Base-by-base conservation (phyloP, 768 basidiomycete genomes). In the Kwoniella pini region DNA sequence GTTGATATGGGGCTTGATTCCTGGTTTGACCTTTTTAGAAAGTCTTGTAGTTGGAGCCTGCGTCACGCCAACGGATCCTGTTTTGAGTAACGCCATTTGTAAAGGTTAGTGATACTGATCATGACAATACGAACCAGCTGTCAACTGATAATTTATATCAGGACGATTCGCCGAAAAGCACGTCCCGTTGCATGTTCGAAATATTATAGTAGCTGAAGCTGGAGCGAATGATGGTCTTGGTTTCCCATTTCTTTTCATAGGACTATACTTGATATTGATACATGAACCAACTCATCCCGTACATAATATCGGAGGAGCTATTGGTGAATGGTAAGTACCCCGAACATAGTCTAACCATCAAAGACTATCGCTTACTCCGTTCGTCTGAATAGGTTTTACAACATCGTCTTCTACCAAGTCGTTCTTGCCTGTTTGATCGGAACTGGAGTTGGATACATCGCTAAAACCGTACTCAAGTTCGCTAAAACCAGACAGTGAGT, bases 151-250 rank as follows among this genome's bases (percentile, higher is more conserved):
- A n/a, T n/a, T n/a, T n/a, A n/a, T 26, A 33, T 0, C 74, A 72
- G 81, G 81, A 24, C 72, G 80, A 2, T 81, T 76, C 53, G 81
- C 80, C 9, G 79, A 81, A 55, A 76, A 68, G 45, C 70, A 80
- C 50, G 77, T 81, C 2, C 79, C 80, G 0, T 58, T 72, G 9
- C 66, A 73, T 40, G 80, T 81, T 1, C 70, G 80, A n/a, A 72
- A 81, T 54, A 73, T 81, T 59, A 78, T 81, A 39, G 72, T 79
- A 10, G 79, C 77, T 0, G 80, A 82, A 63, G 62, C 71, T 22
- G 81, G 80, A 1, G 81, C 81, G 1, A 82, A 81, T 60, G 81
- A 82, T 53, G 80, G 79, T 12, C 63, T 81, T 1, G 79, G 78
- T 5, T 80, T 75, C 59, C 81, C 81, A 3, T 82, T 81, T 70